These are phyloP conservation scores for Magnolia officinalis DNA, from an alignment of 164 flowering plant species.

Conservation along the genomic window DNA sequence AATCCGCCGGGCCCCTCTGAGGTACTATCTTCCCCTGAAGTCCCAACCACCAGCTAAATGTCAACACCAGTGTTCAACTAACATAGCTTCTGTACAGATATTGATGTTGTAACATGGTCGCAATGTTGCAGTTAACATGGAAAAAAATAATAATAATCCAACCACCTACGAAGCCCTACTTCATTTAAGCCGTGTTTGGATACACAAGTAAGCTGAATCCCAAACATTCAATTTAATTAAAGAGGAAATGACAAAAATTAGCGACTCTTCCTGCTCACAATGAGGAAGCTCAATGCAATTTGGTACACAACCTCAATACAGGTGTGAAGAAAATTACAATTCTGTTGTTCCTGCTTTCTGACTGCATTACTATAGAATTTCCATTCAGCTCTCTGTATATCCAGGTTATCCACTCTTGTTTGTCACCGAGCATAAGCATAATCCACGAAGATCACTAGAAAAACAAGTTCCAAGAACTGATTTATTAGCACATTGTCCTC, in stretches of 20 bases:
- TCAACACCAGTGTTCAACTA: neutral
- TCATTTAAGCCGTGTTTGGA: too few species aligned
- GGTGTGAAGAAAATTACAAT: too few species aligned
- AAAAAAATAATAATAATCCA: neutral
- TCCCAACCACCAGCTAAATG: neutral
- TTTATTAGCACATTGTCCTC: too few species aligned
- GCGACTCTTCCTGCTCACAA: too few species aligned
- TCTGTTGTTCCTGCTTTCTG: neutral
- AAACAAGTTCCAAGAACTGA: too few species aligned
- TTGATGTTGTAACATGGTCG: neutral
- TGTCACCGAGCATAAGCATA: neutral
- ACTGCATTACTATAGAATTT: neutral
- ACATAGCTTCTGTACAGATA: neutral
- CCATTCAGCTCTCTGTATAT: neutral
- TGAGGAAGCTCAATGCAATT: too few species aligned
- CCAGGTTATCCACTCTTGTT: neutral
- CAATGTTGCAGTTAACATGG: neutral
- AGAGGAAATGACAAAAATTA: too few species aligned
- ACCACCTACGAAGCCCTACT: too few species aligned
- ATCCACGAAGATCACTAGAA: too few species aligned
- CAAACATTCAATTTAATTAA: too few species aligned
- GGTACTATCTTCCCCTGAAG: constrained; percentile 85
- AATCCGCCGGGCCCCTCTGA: constrained; percentile 82
- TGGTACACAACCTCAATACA: too few species aligned
- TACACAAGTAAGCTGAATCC: too few species aligned